Evolutionary conservation across 148 eudicot species (phyloP).

Genomic region (Gaultheria prostrata): DNA sequence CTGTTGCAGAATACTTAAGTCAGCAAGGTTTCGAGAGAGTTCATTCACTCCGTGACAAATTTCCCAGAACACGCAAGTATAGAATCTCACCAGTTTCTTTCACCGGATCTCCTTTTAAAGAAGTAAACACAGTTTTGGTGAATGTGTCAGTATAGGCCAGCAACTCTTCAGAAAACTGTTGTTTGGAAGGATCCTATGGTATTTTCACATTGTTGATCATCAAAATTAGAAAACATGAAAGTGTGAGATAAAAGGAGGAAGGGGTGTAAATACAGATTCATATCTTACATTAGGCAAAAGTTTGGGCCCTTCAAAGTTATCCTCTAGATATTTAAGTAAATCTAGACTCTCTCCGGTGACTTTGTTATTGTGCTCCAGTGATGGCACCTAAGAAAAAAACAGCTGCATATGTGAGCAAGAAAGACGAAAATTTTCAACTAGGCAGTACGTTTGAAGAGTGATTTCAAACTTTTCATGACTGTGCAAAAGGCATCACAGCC

Average conservation of each 20-base stretch:
- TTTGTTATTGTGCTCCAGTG: constrained; percentile 65
- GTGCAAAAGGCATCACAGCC: neutral
- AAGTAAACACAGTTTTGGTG: constrained; percentile 16
- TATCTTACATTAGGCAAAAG: constrained; percentile 61
- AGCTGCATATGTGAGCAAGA: neutral
- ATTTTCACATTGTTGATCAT: constrained; percentile 1
- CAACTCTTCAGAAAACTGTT: constrained; percentile 60
- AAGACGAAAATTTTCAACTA: neutral
- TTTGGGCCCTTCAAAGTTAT: constrained; percentile 69
- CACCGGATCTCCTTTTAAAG: constrained; percentile 44
- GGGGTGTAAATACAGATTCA: neutral
- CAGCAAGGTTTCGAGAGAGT: neutral
- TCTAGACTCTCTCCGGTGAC: constrained; percentile 70
- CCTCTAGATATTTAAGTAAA: constrained; percentile 60
- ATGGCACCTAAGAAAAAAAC: constrained; percentile 49
- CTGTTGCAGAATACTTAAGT: constrained; percentile 29
- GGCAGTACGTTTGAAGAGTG: neutral
- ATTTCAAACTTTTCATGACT: neutral
- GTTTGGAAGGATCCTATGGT: constrained; percentile 62
- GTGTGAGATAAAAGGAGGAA: neutral
- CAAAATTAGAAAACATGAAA: neutral
- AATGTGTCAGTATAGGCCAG: constrained; percentile 38
- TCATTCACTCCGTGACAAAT: neutral
- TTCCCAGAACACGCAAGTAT: neutral
- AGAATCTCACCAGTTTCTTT: constrained; percentile 43